Evolutionary conservation across 345 rosid species (phyloP).

Genomic region (Lepidium aucheri): DNA sequence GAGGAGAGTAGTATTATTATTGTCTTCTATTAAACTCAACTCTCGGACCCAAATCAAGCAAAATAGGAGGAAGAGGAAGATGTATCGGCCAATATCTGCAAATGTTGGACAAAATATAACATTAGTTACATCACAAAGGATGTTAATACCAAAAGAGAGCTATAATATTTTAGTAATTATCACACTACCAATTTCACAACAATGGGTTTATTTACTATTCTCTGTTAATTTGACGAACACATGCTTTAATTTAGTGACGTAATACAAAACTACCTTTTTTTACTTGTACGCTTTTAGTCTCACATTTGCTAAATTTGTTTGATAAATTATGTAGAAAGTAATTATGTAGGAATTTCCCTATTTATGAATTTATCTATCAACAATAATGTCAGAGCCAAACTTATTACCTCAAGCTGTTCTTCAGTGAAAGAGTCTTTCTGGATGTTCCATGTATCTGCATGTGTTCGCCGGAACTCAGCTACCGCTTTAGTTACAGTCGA

Average conservation of each 20-base stretch:
- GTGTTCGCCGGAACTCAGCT: constrained; percentile 92
- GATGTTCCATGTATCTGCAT: constrained; percentile 92
- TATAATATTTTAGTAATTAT: neutral
- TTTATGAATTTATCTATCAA: neutral
- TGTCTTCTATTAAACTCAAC: neutral
- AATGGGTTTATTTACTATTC: neutral
- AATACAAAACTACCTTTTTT: neutral
- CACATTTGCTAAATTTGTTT: neutral
- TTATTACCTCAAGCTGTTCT: constrained; percentile 88
- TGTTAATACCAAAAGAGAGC: neutral
- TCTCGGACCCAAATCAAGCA: constrained; percentile 41
- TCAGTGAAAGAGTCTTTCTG: constrained; percentile 87
- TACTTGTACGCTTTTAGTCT: neutral
- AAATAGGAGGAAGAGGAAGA: constrained; percentile 91
- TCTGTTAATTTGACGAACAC: neutral
- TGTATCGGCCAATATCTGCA: constrained; percentile 94
- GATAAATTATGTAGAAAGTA: neutral
- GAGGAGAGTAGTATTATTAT: neutral
- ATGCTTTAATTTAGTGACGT: neutral
- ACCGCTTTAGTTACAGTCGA: constrained; percentile 96
- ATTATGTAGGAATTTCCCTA: neutral
- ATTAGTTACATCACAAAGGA: neutral
- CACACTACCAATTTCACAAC: neutral
- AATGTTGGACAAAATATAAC: neutral
- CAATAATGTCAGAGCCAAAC: neutral